phyloP scores from a whole-genome alignment of 1,284 basidiomycete species.

The Puccinia hordei region DNA sequence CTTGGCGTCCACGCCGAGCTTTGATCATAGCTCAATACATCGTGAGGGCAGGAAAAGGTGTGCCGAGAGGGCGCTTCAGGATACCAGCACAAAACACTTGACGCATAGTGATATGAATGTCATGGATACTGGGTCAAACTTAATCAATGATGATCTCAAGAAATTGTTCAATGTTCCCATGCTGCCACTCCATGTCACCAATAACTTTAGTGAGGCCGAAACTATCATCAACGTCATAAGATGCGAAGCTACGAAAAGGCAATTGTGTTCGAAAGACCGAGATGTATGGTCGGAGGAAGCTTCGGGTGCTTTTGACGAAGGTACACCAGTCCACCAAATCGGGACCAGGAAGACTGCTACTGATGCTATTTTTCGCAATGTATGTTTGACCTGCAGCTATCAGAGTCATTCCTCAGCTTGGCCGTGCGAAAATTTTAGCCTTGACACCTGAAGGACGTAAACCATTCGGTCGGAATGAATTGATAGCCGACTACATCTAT shows the following conservation, averaged over 20 bases:
- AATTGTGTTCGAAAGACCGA: constrained; percentile 23
- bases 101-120: neutral
- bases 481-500: constrained; percentile 63
- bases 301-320: constrained; percentile 37
- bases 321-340: neutral
- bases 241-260: constrained; percentile 25
- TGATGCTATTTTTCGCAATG: neutral
- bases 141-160: constrained; percentile 5
- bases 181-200: constrained; percentile 36
- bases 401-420: constrained; percentile 61
- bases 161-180: constrained; percentile 39
- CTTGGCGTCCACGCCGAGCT: constrained; percentile 3
- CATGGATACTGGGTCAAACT: constrained; percentile 8
- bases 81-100: neutral
- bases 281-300: constrained; percentile 41
- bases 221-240: constrained; percentile 28
- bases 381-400: constrained; percentile 56
- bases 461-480: constrained; percentile 64
- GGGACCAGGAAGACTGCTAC: neutral
- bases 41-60: neutral
- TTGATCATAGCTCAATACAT: neutral
- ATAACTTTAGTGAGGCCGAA: constrained; percentile 25
- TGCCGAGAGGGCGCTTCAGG: neutral
- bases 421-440: constrained; percentile 63
- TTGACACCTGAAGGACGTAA: constrained; percentile 58